Percentiles rank a stretch among this genome's conserved stretches.
Conservation (phyloP, 768 basidiomycete species). For the Leccinum subgranulosum region DNA sequence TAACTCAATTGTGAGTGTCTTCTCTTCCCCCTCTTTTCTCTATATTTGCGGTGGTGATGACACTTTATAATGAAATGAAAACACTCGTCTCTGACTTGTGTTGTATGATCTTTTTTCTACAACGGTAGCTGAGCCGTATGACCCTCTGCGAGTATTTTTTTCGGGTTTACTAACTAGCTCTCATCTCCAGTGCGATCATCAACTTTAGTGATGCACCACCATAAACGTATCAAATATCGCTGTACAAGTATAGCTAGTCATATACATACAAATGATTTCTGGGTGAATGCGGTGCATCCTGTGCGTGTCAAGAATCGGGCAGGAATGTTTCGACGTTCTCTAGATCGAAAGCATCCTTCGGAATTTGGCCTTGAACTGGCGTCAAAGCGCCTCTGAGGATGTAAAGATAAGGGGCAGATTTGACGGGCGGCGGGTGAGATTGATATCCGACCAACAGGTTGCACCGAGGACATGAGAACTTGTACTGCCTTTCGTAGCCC, state of each 20-base stretch:
- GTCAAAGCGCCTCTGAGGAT: constrained; percentile 79
- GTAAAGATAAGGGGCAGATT: constrained; percentile 76
- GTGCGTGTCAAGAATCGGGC: constrained; percentile 4
- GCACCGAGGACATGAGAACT: constrained; percentile 56
- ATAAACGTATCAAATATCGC: neutral
- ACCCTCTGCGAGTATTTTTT: constrained; percentile 2
- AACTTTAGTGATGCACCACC: neutral
- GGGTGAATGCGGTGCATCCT: neutral
- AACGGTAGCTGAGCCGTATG: constrained; percentile 76
- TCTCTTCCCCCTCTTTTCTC: constrained; percentile 1
- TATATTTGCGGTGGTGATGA: constrained; percentile 44
- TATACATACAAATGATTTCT: neutral
- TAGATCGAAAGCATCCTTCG: constrained; percentile 76
- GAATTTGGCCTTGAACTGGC: constrained; percentile 85
- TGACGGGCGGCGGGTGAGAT: constrained; percentile 68
- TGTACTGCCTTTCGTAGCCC: constrained; percentile 74
- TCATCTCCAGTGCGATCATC: neutral
- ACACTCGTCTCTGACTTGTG: constrained; percentile 37
- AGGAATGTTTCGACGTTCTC: constrained; percentile 22
- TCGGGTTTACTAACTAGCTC: constrained; percentile 17
- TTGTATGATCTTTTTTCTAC: constrained; percentile 61
- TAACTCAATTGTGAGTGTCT: constrained; percentile 16
- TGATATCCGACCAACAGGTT: constrained; percentile 64
- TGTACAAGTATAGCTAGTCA: neutral
- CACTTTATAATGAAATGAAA: constrained; percentile 70